Conservation (phyloP, 257 asterid genomes). For the Leonotis leonurus region DNA sequence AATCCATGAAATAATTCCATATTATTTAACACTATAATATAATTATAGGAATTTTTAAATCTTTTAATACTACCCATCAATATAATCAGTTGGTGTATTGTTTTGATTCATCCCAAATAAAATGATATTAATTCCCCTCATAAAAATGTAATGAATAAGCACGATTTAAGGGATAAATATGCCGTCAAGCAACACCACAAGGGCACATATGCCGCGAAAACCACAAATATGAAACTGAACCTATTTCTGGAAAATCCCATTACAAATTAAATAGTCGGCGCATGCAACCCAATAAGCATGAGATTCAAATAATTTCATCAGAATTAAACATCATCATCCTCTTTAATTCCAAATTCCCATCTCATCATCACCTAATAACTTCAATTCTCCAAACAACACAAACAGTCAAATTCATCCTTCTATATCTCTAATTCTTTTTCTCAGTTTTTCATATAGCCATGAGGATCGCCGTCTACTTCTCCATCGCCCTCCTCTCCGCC, state of each 20-base stretch:
- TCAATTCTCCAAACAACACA: background rate
- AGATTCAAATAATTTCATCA: background rate
- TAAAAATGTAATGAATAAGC: constrained; percentile 4
- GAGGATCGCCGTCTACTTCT: background rate
- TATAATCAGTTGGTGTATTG: too few relatives aligned
- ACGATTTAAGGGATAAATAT: background rate
- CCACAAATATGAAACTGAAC: background rate
- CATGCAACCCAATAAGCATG: background rate
- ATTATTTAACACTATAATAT: too few relatives aligned
- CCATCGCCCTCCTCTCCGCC: constrained; percentile 8
- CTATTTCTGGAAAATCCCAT: background rate
- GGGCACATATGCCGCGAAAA: background rate
- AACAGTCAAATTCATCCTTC: background rate
- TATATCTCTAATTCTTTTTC: background rate
- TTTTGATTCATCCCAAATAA: too few relatives aligned
- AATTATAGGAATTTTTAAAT: too few relatives aligned
- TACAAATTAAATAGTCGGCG: background rate
- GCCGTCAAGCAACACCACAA: too few relatives aligned
- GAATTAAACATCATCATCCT: background rate
- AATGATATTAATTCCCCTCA: too few relatives aligned
- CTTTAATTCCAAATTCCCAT: too few relatives aligned
- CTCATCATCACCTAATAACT: background rate
- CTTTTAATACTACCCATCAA: too few relatives aligned
- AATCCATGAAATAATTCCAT: too few relatives aligned
- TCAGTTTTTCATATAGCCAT: background rate